Conservation (phyloP, 2,329 filamentous ascomycete genomes). For the Periconia digitata region DNA sequence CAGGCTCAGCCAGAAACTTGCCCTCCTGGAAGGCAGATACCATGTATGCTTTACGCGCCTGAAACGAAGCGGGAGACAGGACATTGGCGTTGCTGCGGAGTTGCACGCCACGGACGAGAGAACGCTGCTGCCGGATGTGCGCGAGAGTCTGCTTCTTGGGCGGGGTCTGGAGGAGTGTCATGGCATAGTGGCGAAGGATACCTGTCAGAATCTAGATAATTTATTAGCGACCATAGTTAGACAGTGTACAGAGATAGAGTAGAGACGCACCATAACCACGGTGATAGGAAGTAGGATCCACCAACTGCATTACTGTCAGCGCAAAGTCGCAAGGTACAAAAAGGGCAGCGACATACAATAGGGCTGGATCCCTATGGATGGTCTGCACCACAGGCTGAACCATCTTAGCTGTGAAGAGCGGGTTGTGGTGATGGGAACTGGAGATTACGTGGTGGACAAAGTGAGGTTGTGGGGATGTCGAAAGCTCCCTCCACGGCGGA, state of each 20-base stretch:
- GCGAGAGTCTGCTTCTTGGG: conserved; percentile 80
- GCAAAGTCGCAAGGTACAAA: neutral
- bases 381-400: conserved; percentile 84
- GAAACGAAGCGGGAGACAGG: conserved; percentile 76
- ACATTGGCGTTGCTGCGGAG: conserved; percentile 81
- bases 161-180: conserved; percentile 80
- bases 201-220: conserved; percentile 76
- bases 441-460: conserved; percentile 9
- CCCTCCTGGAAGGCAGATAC: conserved; percentile 82
- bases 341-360: conserved; percentile 70
- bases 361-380: conserved; percentile 96
- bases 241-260: neutral
- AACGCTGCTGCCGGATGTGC: conserved; percentile 80
- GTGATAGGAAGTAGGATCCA: conserved; percentile 99
- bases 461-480: conserved; percentile 23
- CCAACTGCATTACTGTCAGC: conserved; percentile 65
- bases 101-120: conserved; percentile 79
- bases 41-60: conserved; percentile 76
- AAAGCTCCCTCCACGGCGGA: conserved; percentile 25
- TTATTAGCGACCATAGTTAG: neutral
- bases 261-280: conserved; percentile 76
- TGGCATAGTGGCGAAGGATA: conserved; percentile 93
- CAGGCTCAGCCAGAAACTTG: conserved; percentile 85
- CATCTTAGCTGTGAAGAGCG: conserved; percentile 58
- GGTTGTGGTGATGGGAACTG: conserved; percentile 13